Percentiles rank a stretch among this genome's conserved stretches.
Evolutionary conservation across 306 rosid genomes (phyloP).

Genomic region (Herpetospermum pedunculosum): DNA sequence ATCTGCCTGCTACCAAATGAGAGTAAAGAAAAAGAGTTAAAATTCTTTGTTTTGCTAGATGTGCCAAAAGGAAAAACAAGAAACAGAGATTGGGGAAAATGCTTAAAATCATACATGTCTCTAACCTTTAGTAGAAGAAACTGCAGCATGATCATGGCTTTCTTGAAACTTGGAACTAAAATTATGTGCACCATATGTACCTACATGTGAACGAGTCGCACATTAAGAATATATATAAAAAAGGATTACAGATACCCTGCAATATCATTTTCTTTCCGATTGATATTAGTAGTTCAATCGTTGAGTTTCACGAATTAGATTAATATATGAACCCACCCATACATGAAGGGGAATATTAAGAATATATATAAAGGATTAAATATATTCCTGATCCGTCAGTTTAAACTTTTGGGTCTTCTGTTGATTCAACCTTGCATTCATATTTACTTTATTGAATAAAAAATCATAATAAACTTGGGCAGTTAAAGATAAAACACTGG

Average conservation of each 20-base stretch:
- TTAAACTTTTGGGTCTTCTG: neutral
- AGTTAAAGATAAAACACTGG: neutral
- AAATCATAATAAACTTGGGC: neutral
- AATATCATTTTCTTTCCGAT: neutral
- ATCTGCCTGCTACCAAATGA: conserved; percentile 66
- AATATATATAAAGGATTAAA: neutral
- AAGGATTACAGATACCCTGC: neutral
- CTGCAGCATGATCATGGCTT: conserved; percentile 34
- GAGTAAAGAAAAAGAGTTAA: conserved; percentile 9
- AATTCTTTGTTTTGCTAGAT: neutral
- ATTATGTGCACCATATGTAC: conserved; percentile 38
- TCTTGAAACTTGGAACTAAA: conserved; percentile 48
- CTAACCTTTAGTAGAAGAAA: conserved; percentile 62
- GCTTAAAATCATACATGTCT: conserved; percentile 15
- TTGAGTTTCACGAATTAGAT: neutral
- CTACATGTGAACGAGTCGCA: conserved; percentile 28
- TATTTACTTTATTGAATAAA: neutral
- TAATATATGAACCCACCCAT: no score
- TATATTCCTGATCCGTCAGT: neutral
- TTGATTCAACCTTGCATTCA: neutral
- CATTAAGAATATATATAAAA: neutral
- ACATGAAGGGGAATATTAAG: neutral
- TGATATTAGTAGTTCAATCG: neutral
- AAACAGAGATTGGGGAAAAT: neutral
- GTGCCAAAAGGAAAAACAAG: neutral